Evolutionary conservation across 2,329 filamentous ascomycete genomes (phyloP), one percentile per base, ranked within the genome.

Genomic region (Colletotrichum siamense): DNA sequence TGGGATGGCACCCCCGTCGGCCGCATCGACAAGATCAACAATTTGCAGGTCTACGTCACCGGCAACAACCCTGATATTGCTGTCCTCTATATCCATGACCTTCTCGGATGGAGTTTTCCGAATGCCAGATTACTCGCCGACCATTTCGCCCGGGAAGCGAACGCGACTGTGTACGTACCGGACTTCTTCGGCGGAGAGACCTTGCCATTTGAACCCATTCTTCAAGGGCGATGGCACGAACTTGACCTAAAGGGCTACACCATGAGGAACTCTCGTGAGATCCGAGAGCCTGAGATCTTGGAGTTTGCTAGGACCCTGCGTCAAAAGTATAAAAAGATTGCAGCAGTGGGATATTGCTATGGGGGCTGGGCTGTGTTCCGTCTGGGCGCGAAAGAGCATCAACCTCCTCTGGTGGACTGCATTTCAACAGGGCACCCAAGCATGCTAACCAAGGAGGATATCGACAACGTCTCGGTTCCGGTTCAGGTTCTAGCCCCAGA

Each of bases 401-500:
- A 36, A 15, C 76, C 83, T n/a, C 79, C 80, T 3, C 80, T 90
- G 3, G 85, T 90, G 7, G 88, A 90, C 73, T 86, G 83, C 77
- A 83, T 90, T 49, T 82, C 84, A 3, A 82, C 82, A 5, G 89
- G 82, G 0, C 89, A 91, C 79, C 89, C 87, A 12, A 85, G 83
- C 0, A 77, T 85, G 55, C 72, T 90, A 26, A 86, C 82, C 1
- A 83, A 86, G 73, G 78, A 81, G 22, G 90, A 91, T 72, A 86
- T 91, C 22, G 84, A 88, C 16, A 82, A 80, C 0, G 79, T 90
- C 2, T 81, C 65, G 2, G 89, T 90, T 1, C 89, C 89, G 0
- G 83, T 87, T n/a, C 89, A 91, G 82, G 81, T 91, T 7, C 79
- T 91, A 8, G 88, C 88, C 3, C 88, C 89, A 0, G 88, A 91